Conservation (phyloP, 78 protist species). For the Anaeramoeba flamelloides region DNA sequence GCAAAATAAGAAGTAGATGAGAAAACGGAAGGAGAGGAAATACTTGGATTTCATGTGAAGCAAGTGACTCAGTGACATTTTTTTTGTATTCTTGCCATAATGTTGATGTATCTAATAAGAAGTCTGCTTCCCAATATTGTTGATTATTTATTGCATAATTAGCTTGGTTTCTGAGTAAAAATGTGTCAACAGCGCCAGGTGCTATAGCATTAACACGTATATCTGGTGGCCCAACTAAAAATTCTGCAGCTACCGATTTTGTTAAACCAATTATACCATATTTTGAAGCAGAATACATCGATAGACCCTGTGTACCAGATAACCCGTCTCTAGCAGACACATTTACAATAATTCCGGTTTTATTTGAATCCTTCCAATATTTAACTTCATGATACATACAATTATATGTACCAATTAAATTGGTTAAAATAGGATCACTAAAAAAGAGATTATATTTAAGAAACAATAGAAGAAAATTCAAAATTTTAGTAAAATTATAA, state of each 20-base stretch:
- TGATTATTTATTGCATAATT: no score
- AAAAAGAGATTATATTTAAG: no score
- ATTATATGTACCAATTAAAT: background rate
- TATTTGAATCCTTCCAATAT: background rate
- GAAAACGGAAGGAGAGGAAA: no score
- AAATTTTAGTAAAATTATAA: no score
- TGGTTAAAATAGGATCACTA: background rate
- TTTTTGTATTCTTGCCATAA: no score
- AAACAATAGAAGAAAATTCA: no score
- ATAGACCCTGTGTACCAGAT: background rate
- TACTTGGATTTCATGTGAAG: no score
- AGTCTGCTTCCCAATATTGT: no score
- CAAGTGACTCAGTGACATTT: no score
- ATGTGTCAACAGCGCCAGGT: background rate
- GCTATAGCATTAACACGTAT: background rate
- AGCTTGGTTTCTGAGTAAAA: background rate
- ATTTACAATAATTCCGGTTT: background rate
- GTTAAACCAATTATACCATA: background rate
- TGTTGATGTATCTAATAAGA: no score
- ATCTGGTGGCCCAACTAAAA: background rate
- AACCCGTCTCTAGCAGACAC: background rate
- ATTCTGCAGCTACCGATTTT: background rate
- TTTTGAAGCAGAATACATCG: background rate
- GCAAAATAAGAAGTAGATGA: no score
- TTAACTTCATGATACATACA: background rate